A percentile compares a stretch with the other conserved stretches of the same genome.
These are phyloP conservation scores for Lagerstroemia speciosa DNA, from an alignment of 345 rosid genomes.

Conservation along the genomic window DNA sequence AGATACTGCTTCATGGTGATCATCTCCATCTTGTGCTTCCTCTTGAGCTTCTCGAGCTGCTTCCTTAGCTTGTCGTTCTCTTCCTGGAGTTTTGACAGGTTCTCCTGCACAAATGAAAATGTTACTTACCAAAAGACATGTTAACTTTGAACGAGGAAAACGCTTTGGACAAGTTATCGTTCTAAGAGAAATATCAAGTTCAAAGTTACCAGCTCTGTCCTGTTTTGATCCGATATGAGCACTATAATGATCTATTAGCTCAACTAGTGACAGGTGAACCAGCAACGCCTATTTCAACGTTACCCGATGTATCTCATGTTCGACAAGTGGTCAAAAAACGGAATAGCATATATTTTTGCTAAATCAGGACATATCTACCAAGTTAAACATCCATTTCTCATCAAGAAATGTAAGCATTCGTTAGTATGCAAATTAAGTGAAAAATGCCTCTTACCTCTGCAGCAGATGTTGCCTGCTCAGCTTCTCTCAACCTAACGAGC, in stretches of 20 bases:
- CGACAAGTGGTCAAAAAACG: no score
- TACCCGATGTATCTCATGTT: no score
- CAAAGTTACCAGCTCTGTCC: neutral
- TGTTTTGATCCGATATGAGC: neutral
- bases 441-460: constrained; percentile 49
- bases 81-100: constrained; percentile 34
- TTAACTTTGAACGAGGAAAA: neutral
- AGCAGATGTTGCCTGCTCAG: constrained; percentile 68
- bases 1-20: constrained; percentile 75
- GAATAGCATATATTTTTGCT: neutral
- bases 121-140: neutral
- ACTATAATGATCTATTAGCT: neutral
- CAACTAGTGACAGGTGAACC: neutral
- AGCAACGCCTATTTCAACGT: neutral
- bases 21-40: constrained; percentile 90
- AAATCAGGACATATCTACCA: neutral
- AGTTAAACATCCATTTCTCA: no score
- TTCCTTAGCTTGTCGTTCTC: constrained; percentile 82
- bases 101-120: constrained; percentile 40
- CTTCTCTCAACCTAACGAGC: constrained; percentile 82
- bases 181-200: no score
- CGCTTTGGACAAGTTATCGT: no score
- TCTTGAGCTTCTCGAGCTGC: constrained; percentile 76
- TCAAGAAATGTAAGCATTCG: no score
- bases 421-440: neutral